A percentile compares a stretch with the other conserved stretches of the same genome.
Conservation (phyloP, 257 asterid species). For the Galeopsis tetrahit region DNA sequence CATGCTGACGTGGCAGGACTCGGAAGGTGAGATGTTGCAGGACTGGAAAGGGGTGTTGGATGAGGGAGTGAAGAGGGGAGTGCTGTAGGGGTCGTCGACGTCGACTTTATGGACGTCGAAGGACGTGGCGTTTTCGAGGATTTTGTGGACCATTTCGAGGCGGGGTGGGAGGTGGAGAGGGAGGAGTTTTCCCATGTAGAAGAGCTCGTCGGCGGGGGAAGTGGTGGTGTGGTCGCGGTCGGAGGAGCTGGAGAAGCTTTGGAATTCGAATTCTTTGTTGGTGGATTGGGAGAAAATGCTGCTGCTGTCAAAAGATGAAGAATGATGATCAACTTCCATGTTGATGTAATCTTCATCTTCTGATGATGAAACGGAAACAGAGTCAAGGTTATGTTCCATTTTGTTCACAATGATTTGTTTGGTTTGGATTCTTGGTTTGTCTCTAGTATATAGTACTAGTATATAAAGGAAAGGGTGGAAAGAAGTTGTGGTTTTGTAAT, state of each 20-base stretch:
- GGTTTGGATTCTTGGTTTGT: slow-evolving; percentile 19
- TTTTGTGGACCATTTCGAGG: slow-evolving; percentile 74
- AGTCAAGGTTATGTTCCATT: slow-evolving; percentile 51
- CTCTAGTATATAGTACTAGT: slow-evolving; percentile 20
- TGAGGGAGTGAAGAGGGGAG: slow-evolving; percentile 62
- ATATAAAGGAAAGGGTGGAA: slow-evolving; percentile 27
- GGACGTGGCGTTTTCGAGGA: slow-evolving; percentile 46
- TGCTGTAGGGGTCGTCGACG: slow-evolving; percentile 44
- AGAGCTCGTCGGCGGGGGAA: slow-evolving; percentile 86
- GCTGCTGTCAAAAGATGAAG: slow-evolving; percentile 43
- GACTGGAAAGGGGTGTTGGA: slow-evolving; percentile 71
- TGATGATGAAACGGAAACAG: slow-evolving; percentile 39
- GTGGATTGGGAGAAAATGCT: slow-evolving; percentile 45
- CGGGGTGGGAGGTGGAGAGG: slow-evolving; percentile 95
- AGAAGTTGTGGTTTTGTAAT: too few species aligned
- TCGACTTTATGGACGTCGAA: slow-evolving; percentile 18
- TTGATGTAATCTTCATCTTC: slow-evolving; percentile 60
- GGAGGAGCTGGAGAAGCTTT: slow-evolving; percentile 65
- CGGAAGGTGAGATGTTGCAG: slow-evolving; percentile 65
- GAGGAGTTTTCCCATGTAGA: slow-evolving; percentile 90
- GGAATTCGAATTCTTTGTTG: slow-evolving; percentile 78
- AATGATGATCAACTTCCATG: slow-evolving; percentile 59
- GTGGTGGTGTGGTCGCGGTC: slow-evolving; percentile 57
- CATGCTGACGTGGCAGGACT: slow-evolving; percentile 70
- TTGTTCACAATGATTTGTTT: slow-evolving; percentile 17